Conservation (phyloP, 2,329 filamentous ascomycete genomes). For the Emmonsia crescens region DNA sequence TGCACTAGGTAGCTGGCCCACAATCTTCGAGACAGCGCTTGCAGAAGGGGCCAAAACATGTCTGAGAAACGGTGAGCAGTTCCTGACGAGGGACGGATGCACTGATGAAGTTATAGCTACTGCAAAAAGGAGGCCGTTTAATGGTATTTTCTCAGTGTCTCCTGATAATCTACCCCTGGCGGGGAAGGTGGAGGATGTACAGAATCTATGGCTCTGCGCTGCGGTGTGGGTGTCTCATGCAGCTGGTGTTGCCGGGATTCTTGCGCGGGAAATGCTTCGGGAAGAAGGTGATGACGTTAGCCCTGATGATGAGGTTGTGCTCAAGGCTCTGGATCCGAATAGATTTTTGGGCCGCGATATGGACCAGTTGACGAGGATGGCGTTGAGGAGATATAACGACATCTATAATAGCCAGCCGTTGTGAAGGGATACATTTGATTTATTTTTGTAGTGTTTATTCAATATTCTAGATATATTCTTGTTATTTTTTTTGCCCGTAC, state of each 20-base stretch:
- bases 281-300: constrained; percentile 5
- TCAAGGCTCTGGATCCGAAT: constrained; percentile 17
- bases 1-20: constrained; percentile 17
- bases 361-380: constrained; percentile 15
- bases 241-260: constrained; percentile 22
- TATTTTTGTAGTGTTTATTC: not conserved
- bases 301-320: constrained; percentile 13
- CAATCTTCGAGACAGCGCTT: constrained; percentile 16
- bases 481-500: not conserved
- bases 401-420: constrained; percentile 19
- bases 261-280: constrained; percentile 9
- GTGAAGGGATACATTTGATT: not conserved
- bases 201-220: constrained; percentile 23
- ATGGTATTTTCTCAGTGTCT: constrained; percentile 27
- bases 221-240: constrained; percentile 29
- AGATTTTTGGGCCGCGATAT: constrained; percentile 17
- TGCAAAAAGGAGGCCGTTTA: constrained; percentile 16
- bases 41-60: constrained; percentile 8
- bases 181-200: constrained; percentile 16
- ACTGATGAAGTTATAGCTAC: not conserved
- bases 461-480: not conserved
- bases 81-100: constrained; percentile 10
- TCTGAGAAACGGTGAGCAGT: constrained; percentile 5
- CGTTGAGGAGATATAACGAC: constrained; percentile 22
- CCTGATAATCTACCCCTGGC: constrained; percentile 27